These are phyloP conservation scores for Candida broadrunensis DNA, from an alignment of 805 yeast genomes.

Conservation along the genomic window DNA sequence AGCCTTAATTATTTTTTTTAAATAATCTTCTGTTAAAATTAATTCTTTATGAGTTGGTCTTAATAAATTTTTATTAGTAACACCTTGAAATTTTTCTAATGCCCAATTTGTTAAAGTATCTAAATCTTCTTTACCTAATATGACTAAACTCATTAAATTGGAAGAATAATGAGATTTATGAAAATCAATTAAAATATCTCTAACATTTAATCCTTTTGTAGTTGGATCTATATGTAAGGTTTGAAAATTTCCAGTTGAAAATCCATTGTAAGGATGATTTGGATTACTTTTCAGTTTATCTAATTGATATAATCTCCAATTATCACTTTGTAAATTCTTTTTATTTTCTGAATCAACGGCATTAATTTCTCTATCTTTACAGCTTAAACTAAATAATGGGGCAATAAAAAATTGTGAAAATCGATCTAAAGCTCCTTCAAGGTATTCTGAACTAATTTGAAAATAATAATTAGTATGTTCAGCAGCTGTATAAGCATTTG, in stretches of 20 bases:
- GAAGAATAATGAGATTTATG: constrained; percentile 74
- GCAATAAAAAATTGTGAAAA: constrained; percentile 88
- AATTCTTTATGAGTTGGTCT: constrained; percentile 43
- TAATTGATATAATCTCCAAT: constrained; percentile 85
- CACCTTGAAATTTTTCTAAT: constrained; percentile 56
- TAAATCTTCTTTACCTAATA: constrained; percentile 77
- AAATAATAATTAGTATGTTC: constrained; percentile 90
- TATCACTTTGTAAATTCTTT: constrained; percentile 86
- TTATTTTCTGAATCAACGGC: constrained; percentile 97
- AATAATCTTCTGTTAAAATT: constrained; percentile 49
- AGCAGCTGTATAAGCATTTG: constrained; percentile 89
- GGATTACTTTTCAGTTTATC: constrained; percentile 73
- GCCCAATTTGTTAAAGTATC: constrained; percentile 74
- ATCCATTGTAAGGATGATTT: constrained; percentile 79
- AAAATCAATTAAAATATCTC: constrained; percentile 77
- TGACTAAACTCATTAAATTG: constrained; percentile 82
- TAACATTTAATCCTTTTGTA: constrained; percentile 61
- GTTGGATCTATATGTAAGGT: constrained; percentile 73
- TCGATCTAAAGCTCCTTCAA: constrained; percentile 87
- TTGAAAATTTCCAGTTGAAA: constrained; percentile 81
- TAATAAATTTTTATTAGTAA: constrained; percentile 50
- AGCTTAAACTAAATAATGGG: constrained; percentile 69
- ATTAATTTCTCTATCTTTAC: constrained; percentile 87
- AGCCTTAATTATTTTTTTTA: constrained; percentile 56
- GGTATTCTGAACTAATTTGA: constrained; percentile 70